Base-by-base conservation (phyloP, 805 yeast species). In the Saturnispora silvae region DNA sequence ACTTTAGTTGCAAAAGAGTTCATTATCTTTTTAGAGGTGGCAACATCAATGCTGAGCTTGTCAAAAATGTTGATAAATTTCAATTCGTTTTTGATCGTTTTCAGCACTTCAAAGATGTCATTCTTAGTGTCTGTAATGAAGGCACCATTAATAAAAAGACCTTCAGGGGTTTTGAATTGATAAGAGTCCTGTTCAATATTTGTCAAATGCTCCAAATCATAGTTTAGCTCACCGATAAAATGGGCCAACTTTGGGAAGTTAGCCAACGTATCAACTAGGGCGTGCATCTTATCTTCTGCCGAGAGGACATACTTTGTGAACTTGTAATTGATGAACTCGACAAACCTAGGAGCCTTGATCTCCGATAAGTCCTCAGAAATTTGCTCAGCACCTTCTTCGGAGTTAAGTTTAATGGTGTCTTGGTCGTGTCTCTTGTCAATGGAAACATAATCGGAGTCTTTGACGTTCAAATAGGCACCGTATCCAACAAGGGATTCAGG, bases 81-180 rank as follows among this genome's bases (percentile, higher is more conserved):
- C 4, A 47, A 15, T 46, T 77, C 70, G 5, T 56, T 40, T 33
- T 64, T 60, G 8, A 75, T 37, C 1, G 50, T 44, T 1, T 63
- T 55, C 27, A 69, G 46, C 3, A 76, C 40, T 18, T 61, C 62
- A 39, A 66, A 64, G 4, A 67, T 41, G 40, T 69, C 69, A 5
- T 64, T 59, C 27, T 67, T 65, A 1, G 63, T 48, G 1, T 62
- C 62, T n/a, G 71, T 58, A 1, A 77, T 53, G 1, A 76, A 64
- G 0, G 79, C 71, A 1, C 95, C 94, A 54, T 86, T 84, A 15
- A 85, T 48, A 43, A 72, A 80, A 2, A 87, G 40, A 1, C 81
- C 81, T 23, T 61, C 50, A 1, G 50, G 50, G 19, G 54, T 31
- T 3, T 45, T 41, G 2, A 40, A 22, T 20, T 33, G 34, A 9